Evolutionary conservation across 2,329 filamentous ascomycete genomes (phyloP).

Genomic region (Fusarium cyanostomum): DNA sequence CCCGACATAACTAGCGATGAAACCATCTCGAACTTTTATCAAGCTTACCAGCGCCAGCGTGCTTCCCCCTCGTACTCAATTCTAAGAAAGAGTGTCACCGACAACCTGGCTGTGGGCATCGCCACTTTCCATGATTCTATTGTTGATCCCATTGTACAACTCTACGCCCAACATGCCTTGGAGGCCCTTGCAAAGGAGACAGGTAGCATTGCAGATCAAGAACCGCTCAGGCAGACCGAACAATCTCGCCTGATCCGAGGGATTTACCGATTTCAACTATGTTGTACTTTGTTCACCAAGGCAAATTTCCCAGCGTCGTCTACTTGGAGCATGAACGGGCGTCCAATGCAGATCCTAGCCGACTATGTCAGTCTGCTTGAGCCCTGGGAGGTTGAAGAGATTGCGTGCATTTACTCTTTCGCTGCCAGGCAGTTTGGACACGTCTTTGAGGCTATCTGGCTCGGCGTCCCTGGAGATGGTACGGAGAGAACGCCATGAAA

Average conservation of each 20-base stretch:
- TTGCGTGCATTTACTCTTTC: not conserved
- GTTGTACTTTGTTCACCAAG: not conserved
- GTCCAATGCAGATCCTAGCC: not conserved
- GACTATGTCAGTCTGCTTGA: not conserved
- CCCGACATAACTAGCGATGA: not conserved
- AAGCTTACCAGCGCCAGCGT: not conserved
- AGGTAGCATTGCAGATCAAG: not conserved
- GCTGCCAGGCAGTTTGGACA: not conserved
- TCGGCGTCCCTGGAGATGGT: not conserved
- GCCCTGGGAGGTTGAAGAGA: slow-evolving; percentile 8
- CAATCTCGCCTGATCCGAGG: not conserved
- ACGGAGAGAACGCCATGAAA: not conserved
- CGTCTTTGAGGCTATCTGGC: not conserved
- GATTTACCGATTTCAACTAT: slow-evolving; percentile 3
- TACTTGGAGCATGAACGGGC: not conserved
- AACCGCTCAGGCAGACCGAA: not conserved
- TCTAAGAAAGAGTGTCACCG: not conserved
- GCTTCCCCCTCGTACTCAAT: not conserved
- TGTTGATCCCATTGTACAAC: not conserved
- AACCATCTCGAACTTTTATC: not conserved
- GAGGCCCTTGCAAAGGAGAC: not conserved
- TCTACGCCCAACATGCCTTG: not conserved
- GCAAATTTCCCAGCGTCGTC: not conserved
- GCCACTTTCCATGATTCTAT: not conserved
- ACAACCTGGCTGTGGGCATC: not conserved